Base-by-base conservation (phyloP, 1,284 basidiomycete genomes). In the Cryptococcus sp. region DNA sequence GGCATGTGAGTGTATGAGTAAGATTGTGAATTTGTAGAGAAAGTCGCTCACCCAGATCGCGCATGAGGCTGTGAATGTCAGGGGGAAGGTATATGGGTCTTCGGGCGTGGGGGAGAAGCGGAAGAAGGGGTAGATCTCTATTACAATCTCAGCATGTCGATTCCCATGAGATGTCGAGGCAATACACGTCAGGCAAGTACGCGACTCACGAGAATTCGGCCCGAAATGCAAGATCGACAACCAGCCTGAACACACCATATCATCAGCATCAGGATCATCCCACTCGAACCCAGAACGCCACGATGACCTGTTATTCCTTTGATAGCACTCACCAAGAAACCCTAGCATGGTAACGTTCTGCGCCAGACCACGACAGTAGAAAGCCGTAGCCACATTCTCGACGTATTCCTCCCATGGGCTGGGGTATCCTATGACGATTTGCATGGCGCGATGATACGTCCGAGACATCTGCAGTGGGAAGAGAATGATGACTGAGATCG, bases 81-180 rank as follows among this genome's bases (percentile, higher is more conserved):
- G 72, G 25, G 75, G 74, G 63, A 84, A 85, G n/a, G 82, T 84
- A 72, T 84, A 85, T 3, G 82, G 82, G 63, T 84, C 82, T 52
- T 79, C 78, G n/a, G 73, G 69, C 0, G 70, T 77, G 55, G 68
- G 80, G 57, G 65, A 75, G 66, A 84, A 84, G 17, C 78, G 72
- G 71, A 85, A 85, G 75, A 84, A 84, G 1, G 84, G 83, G 67
- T 84, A 85, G 48, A 84, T 78, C 17, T 78, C 71, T 69, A 66
- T 1, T 3, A 11, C 13, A 27, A 15, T 13, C 15, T 16, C 5
- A 31, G 48, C 16, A 25, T 27, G 22, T 19, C 13, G 22, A 19
- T n/a, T 25, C 23, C 10, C 31, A 35, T 35, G 13, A 6, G 13
- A 22, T 19, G 15, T 20, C 17, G 15, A 44, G 42, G n/a, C 31